Evolutionary conservation across 805 yeast genomes (phyloP), one percentile per base, ranked within the genome.

Genomic region (Cyberlindnera mycetangii): DNA sequence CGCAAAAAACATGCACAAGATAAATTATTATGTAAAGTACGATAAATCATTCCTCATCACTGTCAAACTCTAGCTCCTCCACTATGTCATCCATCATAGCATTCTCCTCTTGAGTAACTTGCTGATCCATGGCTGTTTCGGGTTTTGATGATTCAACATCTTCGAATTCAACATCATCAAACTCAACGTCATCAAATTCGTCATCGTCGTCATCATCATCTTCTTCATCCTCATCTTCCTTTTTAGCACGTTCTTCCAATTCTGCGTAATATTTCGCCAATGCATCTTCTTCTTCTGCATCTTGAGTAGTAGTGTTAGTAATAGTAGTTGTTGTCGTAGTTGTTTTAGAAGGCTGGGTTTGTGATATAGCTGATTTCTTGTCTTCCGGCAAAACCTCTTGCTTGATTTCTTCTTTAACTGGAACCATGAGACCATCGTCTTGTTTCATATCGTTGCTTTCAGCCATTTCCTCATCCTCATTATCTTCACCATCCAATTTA

Each of bases 81-180:
- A 49, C 51, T 20, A 50, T 37, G 28, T 32, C 15, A 21, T 34
- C 47, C 20, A 30, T 22, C 16, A 24, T 20, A 15, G 48, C 48
- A 8, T 34, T 36, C 16, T 25, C 39, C 10, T 28, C 39, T 30
- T 34, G 20, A 11, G 21, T 31, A 5, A 8, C 36, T 30, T 30
- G 37, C 14, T 17, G 22, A 27, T 28, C 17, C 27, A n/a, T n/a
- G n/a, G 18, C n/a, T 15, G 32, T 18, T 4, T 4, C 12, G 12
- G 32, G 24, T 28, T 44, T 42, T 12, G 39, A 44, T 18, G 41
- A 16, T n/a, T 61, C 67, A 12, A 61, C 58, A 12, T 60, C 64
- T 19, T 58, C 62, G 7, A 92, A 83, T 8, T 79, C 81, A 32
- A 62, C 76, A 78, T 41, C 74, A 64, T 16, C 96, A 95, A 41